Evolutionary conservation across 2,329 filamentous ascomycete species (phyloP).

Genomic region (Trichoderma arundinaceum): DNA sequence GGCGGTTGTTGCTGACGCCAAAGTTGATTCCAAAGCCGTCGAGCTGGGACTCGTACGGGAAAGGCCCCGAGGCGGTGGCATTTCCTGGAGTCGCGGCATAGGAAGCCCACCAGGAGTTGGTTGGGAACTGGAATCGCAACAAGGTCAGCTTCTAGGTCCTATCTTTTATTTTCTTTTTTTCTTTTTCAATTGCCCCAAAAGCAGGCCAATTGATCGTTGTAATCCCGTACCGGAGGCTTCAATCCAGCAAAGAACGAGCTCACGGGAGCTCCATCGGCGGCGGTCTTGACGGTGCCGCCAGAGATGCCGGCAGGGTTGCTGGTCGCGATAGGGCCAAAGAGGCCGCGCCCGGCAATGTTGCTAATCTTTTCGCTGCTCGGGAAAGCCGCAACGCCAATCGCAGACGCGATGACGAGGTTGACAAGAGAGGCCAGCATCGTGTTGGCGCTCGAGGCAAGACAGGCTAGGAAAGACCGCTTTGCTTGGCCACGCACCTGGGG

Average conservation of each 20-base stretch:
- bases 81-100: constrained; percentile 37
- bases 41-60: constrained; percentile 37
- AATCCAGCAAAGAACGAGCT: constrained; percentile 37
- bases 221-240: constrained; percentile 36
- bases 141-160: not conserved
- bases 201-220: not conserved
- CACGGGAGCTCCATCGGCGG: constrained; percentile 32
- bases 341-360: constrained; percentile 26
- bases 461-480: constrained; percentile 19
- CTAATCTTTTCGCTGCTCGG: constrained; percentile 25
- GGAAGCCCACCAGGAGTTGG: constrained; percentile 38
- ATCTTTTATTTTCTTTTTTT: no score
- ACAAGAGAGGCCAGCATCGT: constrained; percentile 29
- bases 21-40: constrained; percentile 36
- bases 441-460: not conserved
- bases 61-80: constrained; percentile 36
- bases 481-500: constrained; percentile 20
- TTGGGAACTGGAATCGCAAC: constrained; percentile 34
- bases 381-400: constrained; percentile 25
- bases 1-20: constrained; percentile 35
- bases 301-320: constrained; percentile 33
- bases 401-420: constrained; percentile 28
- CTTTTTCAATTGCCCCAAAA: not conserved
- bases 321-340: constrained; percentile 36
- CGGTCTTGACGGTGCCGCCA: constrained; percentile 34